A percentile compares a stretch with the other conserved stretches of the same genome.
Conservation (phyloP, 441 rosid species). For the Melastoma candidum region DNA sequence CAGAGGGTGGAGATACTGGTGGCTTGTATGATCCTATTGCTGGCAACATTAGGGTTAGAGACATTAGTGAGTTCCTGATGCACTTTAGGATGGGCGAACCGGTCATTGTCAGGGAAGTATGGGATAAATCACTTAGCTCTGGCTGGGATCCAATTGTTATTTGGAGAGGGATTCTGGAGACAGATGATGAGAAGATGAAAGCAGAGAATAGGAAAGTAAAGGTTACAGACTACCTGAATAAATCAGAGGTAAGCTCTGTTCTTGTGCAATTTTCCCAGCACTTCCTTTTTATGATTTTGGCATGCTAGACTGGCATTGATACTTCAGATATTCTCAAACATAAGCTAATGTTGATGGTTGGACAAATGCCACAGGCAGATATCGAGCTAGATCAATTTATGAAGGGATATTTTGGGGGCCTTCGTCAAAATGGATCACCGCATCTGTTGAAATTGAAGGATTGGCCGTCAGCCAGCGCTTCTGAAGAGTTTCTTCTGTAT, state of each 20-base stretch:
- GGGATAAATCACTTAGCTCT: slow-evolving; percentile 45
- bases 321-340: background rate
- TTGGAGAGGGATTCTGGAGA: slow-evolving; percentile 68
- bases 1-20: slow-evolving; percentile 50
- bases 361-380: slow-evolving; percentile 41
- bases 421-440: slow-evolving; percentile 36
- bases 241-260: slow-evolving; percentile 55
- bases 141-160: slow-evolving; percentile 75
- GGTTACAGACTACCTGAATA: slow-evolving; percentile 62
- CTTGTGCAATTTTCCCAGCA: slow-evolving; percentile 5
- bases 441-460: slow-evolving; percentile 74
- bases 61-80: slow-evolving; percentile 53
- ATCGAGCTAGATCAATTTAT: slow-evolving; percentile 61
- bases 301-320: no score
- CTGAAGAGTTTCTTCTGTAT: slow-evolving; percentile 81
- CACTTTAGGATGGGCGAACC: slow-evolving; percentile 80
- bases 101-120: slow-evolving; percentile 53
- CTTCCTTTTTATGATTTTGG: no score
- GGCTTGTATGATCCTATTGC: slow-evolving; percentile 53
- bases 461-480: slow-evolving; percentile 91
- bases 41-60: slow-evolving; percentile 42
- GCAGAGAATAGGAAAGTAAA: slow-evolving; percentile 54
- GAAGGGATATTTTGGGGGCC: slow-evolving; percentile 63
- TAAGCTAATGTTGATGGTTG: background rate
- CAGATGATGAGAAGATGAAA: slow-evolving; percentile 58